Evolutionary conservation across 345 rosid species (phyloP).

Genomic region (Populus nigra): DNA sequence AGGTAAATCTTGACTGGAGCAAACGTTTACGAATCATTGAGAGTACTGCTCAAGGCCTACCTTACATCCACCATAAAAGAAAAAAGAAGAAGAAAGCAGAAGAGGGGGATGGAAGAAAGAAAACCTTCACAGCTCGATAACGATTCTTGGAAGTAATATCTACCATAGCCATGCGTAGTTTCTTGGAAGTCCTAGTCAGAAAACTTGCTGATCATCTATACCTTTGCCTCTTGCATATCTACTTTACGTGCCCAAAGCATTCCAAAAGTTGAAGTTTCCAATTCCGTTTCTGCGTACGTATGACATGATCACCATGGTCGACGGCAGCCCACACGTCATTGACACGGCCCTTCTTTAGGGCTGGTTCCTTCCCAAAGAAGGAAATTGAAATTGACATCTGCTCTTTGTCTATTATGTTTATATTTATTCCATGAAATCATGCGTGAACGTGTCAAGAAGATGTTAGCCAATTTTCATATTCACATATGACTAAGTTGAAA

Average conservation of each 20-base stretch:
- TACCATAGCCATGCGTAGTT: too few species aligned
- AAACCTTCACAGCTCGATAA: too few species aligned
- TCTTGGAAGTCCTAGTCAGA: too few species aligned
- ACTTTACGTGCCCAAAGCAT: background rate
- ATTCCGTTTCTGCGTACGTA: background rate
- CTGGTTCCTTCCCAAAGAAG: background rate
- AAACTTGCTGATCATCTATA: too few species aligned
- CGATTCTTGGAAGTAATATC: too few species aligned
- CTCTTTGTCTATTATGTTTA: background rate
- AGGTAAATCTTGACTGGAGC: too few species aligned
- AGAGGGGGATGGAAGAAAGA: too few species aligned
- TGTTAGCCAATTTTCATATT: background rate
- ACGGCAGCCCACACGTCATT: background rate
- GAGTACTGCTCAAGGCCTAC: too few species aligned
- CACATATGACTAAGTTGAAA: background rate
- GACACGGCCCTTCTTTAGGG: background rate
- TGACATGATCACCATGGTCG: background rate
- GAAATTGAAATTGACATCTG: background rate
- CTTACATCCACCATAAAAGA: too few species aligned
- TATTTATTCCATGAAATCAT: background rate
- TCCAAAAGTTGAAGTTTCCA: background rate
- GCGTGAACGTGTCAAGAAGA: background rate
- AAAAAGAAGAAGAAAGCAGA: too few species aligned
- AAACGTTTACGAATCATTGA: too few species aligned
- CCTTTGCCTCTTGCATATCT: background rate